These are phyloP conservation scores for Pseudomassariella vexata DNA, from an alignment of 2,329 filamentous ascomycete species.

Conservation along the genomic window DNA sequence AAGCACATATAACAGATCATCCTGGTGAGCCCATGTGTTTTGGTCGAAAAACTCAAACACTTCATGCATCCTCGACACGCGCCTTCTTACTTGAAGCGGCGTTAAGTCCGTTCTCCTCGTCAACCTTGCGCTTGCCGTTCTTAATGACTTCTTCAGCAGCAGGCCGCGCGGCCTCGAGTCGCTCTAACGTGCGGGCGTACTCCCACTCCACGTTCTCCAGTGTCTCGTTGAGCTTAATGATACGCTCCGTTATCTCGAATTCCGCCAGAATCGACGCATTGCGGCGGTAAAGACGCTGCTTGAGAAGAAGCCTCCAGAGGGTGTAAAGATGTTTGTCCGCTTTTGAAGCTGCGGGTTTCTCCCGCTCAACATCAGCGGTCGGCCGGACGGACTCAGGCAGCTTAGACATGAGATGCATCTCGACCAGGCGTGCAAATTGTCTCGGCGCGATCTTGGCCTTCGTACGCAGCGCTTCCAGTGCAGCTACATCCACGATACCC, in stretches of 20 bases:
- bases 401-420: slow-evolving; percentile 66
- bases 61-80: slow-evolving; percentile 27
- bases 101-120: slow-evolving; percentile 13
- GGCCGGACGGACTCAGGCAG: slow-evolving; percentile 53
- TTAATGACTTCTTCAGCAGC: slow-evolving; percentile 5
- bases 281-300: slow-evolving; percentile 69
- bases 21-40: slow-evolving; percentile 4
- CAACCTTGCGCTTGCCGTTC: slow-evolving; percentile 42
- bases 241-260: slow-evolving; percentile 61
- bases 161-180: slow-evolving; percentile 15
- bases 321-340: slow-evolving; percentile 58
- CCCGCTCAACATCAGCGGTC: slow-evolving; percentile 11
- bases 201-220: slow-evolving; percentile 64
- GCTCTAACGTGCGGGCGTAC: slow-evolving; percentile 59
- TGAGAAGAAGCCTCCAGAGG: slow-evolving; percentile 71
- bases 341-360: slow-evolving; percentile 33
- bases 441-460: slow-evolving; percentile 67
- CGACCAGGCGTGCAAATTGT: slow-evolving; percentile 70
- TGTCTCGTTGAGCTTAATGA: slow-evolving; percentile 67
- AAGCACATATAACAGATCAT: no score
- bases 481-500: slow-evolving; percentile 50
- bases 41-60: slow-evolving; percentile 10
- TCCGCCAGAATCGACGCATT: slow-evolving; percentile 68
- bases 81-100: slow-evolving; percentile 37
- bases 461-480: slow-evolving; percentile 50